Percentiles rank a stretch among this genome's conserved stretches.
Conservation (phyloP, 306 rosid genomes). For the Boehmeria nivea region DNA sequence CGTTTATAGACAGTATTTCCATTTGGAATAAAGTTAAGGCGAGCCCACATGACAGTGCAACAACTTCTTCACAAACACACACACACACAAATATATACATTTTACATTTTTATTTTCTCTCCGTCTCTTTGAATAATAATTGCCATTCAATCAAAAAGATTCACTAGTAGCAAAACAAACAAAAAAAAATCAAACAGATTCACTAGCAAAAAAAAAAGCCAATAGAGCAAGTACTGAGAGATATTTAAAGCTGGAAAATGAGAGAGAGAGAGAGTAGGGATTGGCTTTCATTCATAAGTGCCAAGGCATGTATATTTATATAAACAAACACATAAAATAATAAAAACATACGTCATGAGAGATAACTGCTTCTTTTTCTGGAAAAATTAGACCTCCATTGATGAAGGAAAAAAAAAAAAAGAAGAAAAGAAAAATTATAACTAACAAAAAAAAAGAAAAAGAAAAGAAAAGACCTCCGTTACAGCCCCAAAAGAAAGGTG, state of each 20-base stretch:
- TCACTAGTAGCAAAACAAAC: too few relatives aligned
- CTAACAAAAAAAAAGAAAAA: neutral
- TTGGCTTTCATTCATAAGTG: too few relatives aligned
- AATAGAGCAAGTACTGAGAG: constrained; percentile 15
- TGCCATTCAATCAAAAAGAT: constrained; percentile 12
- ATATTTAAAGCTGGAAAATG: constrained; percentile 21
- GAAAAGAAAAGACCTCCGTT: constrained; percentile 3
- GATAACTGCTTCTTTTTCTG: constrained; percentile 26
- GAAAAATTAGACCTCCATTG: constrained; percentile 21
- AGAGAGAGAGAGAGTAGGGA: constrained; percentile 31
- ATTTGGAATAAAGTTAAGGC: constrained; percentile 3
- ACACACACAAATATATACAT: too few relatives aligned
- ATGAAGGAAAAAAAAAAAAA: neutral
- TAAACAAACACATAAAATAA: too few relatives aligned
- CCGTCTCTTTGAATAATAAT: constrained; percentile 1
- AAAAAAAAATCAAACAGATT: constrained; percentile 14
- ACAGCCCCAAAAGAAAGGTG: constrained; percentile 42
- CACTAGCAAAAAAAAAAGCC: constrained; percentile 14
- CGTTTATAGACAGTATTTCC: constrained; percentile 3
- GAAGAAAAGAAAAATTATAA: neutral
- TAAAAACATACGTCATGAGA: too few relatives aligned
- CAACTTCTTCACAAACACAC: too few relatives aligned
- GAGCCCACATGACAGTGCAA: constrained; percentile 17
- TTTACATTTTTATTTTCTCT: neutral
- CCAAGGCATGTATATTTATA: too few relatives aligned